These are phyloP conservation scores for Alternaria consortialis DNA, from an alignment of 2,329 filamentous ascomycete genomes.

Conservation along the genomic window DNA sequence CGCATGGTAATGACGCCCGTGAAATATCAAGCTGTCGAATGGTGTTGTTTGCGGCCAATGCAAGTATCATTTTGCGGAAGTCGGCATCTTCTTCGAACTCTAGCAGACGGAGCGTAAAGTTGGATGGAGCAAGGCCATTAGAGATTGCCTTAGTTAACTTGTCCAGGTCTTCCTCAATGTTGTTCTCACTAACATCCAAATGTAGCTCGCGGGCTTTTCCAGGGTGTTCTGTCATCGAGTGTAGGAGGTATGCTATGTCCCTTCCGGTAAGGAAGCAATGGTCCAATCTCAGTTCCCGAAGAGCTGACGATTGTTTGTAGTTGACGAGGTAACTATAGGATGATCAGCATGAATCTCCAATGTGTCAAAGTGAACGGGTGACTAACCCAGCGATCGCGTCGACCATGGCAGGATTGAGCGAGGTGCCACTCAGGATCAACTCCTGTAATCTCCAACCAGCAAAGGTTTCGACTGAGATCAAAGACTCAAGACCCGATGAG, in stretches of 20 bases:
- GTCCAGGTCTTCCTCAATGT: constrained; percentile 63
- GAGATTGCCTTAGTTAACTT: constrained; percentile 63
- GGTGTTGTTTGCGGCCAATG: constrained; percentile 69
- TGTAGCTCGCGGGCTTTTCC: constrained; percentile 66
- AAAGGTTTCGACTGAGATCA: constrained; percentile 72
- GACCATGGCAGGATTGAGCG: constrained; percentile 69
- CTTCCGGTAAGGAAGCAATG: constrained; percentile 72
- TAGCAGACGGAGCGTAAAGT: constrained; percentile 72
- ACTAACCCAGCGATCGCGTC: constrained; percentile 65
- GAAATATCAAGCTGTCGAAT: constrained; percentile 74
- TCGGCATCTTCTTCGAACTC: constrained; percentile 72
- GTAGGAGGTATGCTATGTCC: constrained; percentile 71
- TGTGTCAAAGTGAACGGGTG: background rate
- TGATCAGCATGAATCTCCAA: constrained; percentile 45
- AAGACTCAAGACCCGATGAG: constrained; percentile 68
- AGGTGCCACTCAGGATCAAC: constrained; percentile 69
- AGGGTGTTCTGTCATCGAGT: constrained; percentile 65
- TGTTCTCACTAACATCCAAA: constrained; percentile 72
- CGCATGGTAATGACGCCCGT: constrained; percentile 73
- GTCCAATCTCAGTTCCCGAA: constrained; percentile 70
- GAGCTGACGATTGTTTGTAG: constrained; percentile 64
- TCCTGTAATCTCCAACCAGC: constrained; percentile 74
- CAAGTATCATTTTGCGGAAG: constrained; percentile 70
- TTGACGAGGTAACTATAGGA: constrained; percentile 66
- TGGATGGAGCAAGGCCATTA: constrained; percentile 65